Evolutionary conservation across 2,329 filamentous ascomycete genomes (phyloP).

Genomic region (Chrysoporthe puriensis): DNA sequence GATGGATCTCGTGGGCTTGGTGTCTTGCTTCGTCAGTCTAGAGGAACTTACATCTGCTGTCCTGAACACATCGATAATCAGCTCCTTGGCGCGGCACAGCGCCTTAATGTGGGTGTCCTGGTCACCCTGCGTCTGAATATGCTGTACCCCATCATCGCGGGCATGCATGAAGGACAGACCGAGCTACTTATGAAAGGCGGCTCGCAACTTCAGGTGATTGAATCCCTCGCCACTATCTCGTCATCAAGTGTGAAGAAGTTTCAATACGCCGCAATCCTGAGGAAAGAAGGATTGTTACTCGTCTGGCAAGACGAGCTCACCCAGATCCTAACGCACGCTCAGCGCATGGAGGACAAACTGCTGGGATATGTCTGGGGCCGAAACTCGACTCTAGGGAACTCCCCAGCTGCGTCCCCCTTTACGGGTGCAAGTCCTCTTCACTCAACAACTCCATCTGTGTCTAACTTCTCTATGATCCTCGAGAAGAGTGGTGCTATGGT

Average conservation of each 20-base stretch:
- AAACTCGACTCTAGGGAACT: conserved; percentile 19
- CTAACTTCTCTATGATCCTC: conserved; percentile 26
- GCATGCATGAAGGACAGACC: conserved; percentile 44
- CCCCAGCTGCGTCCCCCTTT: conserved; percentile 21
- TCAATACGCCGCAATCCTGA: conserved; percentile 47
- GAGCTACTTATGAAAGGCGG: conserved; percentile 48
- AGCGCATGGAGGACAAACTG: conserved; percentile 40
- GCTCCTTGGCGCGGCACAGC: conserved; percentile 46
- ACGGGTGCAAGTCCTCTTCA: conserved; percentile 27
- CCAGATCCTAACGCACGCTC: conserved; percentile 44
- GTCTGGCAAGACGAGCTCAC: conserved; percentile 49
- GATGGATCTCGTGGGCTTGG: conserved; percentile 37
- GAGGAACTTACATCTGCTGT: conserved; percentile 46
- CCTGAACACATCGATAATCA: conserved; percentile 43
- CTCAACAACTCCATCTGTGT: conserved; percentile 29
- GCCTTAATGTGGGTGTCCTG: conserved; percentile 50
- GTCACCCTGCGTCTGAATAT: conserved; percentile 54
- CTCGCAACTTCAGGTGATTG: conserved; percentile 49
- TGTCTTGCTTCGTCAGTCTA: conserved; percentile 44
- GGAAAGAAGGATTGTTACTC: conserved; percentile 46
- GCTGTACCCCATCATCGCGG: conserved; percentile 48
- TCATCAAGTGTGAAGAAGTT: conserved; percentile 46
- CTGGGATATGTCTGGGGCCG: conserved; percentile 39
- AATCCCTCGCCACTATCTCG: conserved; percentile 44
- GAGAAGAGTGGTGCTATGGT: conserved; percentile 31